Evolutionary conservation across 106 monocot genomes (phyloP).

Genomic region (Platanthera zijinensis): DNA sequence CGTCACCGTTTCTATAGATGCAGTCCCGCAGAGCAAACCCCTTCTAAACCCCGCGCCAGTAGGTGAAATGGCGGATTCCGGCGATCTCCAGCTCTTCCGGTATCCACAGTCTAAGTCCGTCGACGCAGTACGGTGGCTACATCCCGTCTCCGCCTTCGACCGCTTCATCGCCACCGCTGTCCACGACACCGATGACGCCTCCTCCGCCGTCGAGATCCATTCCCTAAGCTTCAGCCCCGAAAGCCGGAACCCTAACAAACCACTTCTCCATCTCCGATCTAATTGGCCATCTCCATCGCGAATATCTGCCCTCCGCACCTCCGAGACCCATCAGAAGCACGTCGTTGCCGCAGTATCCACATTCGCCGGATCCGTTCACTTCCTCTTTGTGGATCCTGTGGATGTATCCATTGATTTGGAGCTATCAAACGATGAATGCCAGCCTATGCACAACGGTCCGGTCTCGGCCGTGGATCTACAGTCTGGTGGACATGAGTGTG

Average conservation of each 20-base stretch:
- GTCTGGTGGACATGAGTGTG: slow-evolving; percentile 43
- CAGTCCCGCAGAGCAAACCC: too few species aligned
- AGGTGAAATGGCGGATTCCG: slow-evolving; percentile 12
- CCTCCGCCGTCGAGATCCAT: slow-evolving; percentile 47
- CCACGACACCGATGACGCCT: slow-evolving; percentile 25
- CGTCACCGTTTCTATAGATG: too few species aligned
- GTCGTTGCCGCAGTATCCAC: slow-evolving; percentile 37
- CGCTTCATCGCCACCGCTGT: slow-evolving; percentile 50
- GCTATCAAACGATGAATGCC: slow-evolving; percentile 7
- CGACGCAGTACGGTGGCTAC: slow-evolving; percentile 64
- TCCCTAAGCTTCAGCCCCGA: slow-evolving; percentile 16
- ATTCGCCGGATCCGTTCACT: slow-evolving; percentile 43
- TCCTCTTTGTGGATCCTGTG: slow-evolving; percentile 45
- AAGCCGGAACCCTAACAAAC: background rate
- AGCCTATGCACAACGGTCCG: slow-evolving; percentile 31
- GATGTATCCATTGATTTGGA: slow-evolving; percentile 33
- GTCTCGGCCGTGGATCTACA: slow-evolving; percentile 49
- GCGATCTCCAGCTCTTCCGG: slow-evolving; percentile 26
- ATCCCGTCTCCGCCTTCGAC: slow-evolving; percentile 49
- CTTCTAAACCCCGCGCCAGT: background rate
- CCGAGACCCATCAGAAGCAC: slow-evolving; percentile 11
- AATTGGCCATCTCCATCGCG: slow-evolving; percentile 33
- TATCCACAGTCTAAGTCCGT: slow-evolving; percentile 44
- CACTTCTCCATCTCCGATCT: slow-evolving; percentile 31
- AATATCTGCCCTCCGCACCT: slow-evolving; percentile 43